These are phyloP conservation scores for Fusarium drepaniforme DNA, from an alignment of 2,329 filamentous ascomycete species.

Conservation along the genomic window DNA sequence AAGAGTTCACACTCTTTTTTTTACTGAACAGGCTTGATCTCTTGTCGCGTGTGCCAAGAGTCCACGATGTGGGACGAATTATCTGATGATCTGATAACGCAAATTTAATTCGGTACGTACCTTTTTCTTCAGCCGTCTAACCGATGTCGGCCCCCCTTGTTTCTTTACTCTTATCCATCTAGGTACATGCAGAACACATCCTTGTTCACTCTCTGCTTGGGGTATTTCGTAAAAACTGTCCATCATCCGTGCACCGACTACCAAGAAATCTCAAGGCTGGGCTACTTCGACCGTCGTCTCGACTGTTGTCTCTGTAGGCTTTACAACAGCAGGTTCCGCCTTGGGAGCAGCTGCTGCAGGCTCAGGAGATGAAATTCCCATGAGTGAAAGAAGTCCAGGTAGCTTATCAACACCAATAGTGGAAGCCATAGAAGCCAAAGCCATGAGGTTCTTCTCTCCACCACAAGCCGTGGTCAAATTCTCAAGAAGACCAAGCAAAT, in stretches of 20 bases:
- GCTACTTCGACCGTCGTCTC: slow-evolving; percentile 9
- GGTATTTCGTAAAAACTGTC: slow-evolving; percentile 4
- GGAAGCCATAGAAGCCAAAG: not conserved
- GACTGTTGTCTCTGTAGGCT: slow-evolving; percentile 4
- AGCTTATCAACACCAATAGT: not conserved
- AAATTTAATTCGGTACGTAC: not conserved
- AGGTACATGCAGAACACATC: not conserved
- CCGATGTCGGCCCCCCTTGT: slow-evolving; percentile 18
- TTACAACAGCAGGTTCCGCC: not conserved
- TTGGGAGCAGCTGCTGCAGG: not conserved
- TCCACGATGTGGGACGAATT: slow-evolving; percentile 34
- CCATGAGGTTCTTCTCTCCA: not conserved
- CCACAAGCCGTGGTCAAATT: not conserved
- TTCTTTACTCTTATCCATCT: not conserved
- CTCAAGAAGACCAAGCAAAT: not conserved
- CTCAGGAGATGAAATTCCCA: not conserved
- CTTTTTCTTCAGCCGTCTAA: not conserved
- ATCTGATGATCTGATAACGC: slow-evolving; percentile 54
- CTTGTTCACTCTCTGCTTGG: not conserved
- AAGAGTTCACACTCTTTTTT: not conserved
- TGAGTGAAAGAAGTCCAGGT: not conserved
- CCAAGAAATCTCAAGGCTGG: not conserved
- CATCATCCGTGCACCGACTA: not conserved
- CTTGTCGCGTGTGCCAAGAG: not conserved
- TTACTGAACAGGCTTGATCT: not conserved